phyloP scores from a whole-genome alignment of 805 yeast genomes.

The Ogataea neopini region DNA sequence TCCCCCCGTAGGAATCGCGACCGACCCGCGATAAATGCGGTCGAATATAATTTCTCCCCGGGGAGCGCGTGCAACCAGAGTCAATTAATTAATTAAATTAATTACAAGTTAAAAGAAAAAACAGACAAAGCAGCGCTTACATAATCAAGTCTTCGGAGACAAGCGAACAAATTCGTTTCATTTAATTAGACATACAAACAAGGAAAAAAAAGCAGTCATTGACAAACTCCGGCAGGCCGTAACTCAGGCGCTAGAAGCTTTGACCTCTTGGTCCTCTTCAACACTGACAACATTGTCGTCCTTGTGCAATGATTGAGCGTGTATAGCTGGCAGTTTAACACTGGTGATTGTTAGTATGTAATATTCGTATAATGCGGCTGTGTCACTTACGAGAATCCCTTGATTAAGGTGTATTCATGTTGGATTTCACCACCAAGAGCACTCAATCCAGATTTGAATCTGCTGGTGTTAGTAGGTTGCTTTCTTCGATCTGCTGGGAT shows the following conservation, averaged over 20 bases:
- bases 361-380: neutral
- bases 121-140: neutral
- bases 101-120: conserved; percentile 6
- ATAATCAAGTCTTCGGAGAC: conserved; percentile 1
- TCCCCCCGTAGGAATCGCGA: neutral
- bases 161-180: conserved; percentile 4
- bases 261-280: conserved; percentile 71
- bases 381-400: conserved; percentile 55
- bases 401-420: conserved; percentile 62
- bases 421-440: conserved; percentile 62
- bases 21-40: neutral
- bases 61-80: conserved; percentile 1
- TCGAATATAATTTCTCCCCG: neutral
- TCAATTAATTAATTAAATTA: neutral
- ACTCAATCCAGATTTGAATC: conserved; percentile 48
- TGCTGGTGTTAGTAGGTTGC: conserved; percentile 10
- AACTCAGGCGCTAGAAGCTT: conserved; percentile 30
- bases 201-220: neutral
- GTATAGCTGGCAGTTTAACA: conserved; percentile 56
- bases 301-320: conserved; percentile 45
- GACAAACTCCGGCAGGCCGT: neutral
- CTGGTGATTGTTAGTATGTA: conserved; percentile 14
- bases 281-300: conserved; percentile 56
- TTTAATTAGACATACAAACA: conserved; percentile 1
- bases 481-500: too few species aligned